A percentile compares a stretch with the other conserved stretches of the same genome.
Conservation (phyloP, 257 asterid genomes). For the Solanum gracilifrons region DNA sequence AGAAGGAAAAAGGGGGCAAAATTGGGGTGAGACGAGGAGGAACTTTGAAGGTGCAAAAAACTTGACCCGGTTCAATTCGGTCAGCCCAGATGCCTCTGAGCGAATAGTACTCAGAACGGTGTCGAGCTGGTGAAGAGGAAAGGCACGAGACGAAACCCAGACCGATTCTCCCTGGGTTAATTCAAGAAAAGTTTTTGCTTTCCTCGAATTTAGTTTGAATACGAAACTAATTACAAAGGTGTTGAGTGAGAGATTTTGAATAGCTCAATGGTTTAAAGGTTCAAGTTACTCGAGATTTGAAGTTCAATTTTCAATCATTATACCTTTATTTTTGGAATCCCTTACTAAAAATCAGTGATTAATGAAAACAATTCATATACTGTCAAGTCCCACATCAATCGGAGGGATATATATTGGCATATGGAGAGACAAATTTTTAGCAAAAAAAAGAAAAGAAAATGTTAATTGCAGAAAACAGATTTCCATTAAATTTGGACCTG, state of each 20-base stretch:
- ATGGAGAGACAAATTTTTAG: not conserved
- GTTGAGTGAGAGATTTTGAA: not conserved
- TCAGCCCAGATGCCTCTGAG: conserved; percentile 49
- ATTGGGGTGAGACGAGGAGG: conserved; percentile 48
- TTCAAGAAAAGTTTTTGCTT: conserved; percentile 30
- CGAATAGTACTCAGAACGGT: conserved; percentile 47
- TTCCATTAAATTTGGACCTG: not conserved
- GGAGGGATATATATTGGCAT: not conserved
- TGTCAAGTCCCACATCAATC: not conserved
- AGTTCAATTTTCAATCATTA: not conserved
- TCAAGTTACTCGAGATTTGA: too few relatives aligned
- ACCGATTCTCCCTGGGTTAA: conserved; percentile 20
- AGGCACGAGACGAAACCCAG: conserved; percentile 19
- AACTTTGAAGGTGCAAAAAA: conserved; percentile 57
- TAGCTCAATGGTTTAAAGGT: too few relatives aligned
- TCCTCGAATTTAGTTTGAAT: not conserved
- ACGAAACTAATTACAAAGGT: not conserved
- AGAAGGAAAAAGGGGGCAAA: not conserved
- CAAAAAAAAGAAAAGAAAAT: not conserved
- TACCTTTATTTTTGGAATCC: not conserved
- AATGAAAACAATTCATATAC: not conserved
- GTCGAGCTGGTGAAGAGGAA: conserved; percentile 30
- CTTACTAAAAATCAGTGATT: not conserved
- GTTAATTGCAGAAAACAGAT: not conserved
- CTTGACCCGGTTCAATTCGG: conserved; percentile 37